Percentiles rank a stretch among this genome's conserved stretches.
Evolutionary conservation across 352 stramenopile genomes (phyloP).

Genomic region (Phytophthora fragariae): DNA sequence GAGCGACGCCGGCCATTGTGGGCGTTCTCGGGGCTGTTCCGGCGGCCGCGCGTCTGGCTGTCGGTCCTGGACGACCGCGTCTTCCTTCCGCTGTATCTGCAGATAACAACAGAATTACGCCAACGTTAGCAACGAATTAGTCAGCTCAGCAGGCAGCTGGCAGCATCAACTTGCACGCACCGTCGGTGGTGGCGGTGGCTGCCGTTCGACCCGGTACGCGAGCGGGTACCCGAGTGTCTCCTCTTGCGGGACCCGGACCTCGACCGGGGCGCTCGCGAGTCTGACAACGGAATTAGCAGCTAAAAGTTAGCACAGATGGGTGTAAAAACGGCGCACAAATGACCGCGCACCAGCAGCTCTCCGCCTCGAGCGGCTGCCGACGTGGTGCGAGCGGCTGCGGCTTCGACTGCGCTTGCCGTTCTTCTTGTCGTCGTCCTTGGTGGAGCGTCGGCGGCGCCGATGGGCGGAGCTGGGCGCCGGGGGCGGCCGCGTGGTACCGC

Average conservation of each 20-base stretch:
- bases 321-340: background rate
- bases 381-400: too few relatives aligned
- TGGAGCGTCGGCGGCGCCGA: slow-evolving; percentile 25
- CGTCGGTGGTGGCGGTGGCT: slow-evolving; percentile 35
- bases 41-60: slow-evolving; percentile 31
- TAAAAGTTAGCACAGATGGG: slow-evolving; percentile 11
- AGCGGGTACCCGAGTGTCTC: slow-evolving; percentile 38
- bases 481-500: slow-evolving; percentile 22
- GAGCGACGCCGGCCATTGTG: slow-evolving; percentile 27
- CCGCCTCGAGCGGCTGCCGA: slow-evolving; percentile 27
- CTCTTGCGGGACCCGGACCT: slow-evolving; percentile 39
- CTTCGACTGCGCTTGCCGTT: slow-evolving; percentile 21
- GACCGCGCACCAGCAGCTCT: slow-evolving; percentile 28
- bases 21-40: slow-evolving; percentile 26
- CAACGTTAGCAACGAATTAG: background rate
- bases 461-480: slow-evolving; percentile 6
- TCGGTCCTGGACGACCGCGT: slow-evolving; percentile 28
- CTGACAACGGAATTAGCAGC: slow-evolving; percentile 9
- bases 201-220: slow-evolving; percentile 30
- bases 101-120: background rate
- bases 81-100: slow-evolving; percentile 36
- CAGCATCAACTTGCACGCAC: slow-evolving; percentile 14
- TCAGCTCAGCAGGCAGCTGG: background rate
- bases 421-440: slow-evolving; percentile 13
- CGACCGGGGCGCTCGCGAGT: slow-evolving; percentile 34